Evolutionary conservation across 305 asterid species (phyloP), one percentile per base, ranked within the genome.

Genomic region (Solanum hybrid): DNA sequence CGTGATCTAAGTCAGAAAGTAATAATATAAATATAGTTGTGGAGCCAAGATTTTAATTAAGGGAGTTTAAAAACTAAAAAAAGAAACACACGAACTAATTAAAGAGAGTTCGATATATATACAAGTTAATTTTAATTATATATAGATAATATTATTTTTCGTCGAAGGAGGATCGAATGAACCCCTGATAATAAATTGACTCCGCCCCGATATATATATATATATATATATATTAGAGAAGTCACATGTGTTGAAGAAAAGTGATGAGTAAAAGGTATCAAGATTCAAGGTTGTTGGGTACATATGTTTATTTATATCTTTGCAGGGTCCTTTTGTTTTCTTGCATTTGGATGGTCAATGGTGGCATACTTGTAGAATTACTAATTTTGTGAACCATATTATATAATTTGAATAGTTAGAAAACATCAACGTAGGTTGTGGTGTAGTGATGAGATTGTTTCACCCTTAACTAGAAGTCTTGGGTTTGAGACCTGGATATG

Each of bases 241-340:
- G 87, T 84, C 87, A 84, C 87, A 84, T 84, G 87, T 46, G 31
- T 51, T 84, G 40, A 56, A 27, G 29, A 84, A 46, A 84, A 46
- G 73, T 29, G 29, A 84, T 84, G 29, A 17, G 27, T 20, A 51
- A 84, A 56, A 51, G 40, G 73, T 84, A 20, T 84, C 87, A 51
- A 84, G 29, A 84, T 84, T 84, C 87, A 84, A 84, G 87, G 20
- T 51, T 84, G 87, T 84, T 84, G 29, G 75, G 75, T 84, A 46
- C 34, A 17, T 51, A 51, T 84, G 87, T 82, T 82, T 51, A n/a
- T 79, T 79, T 79, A 79, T 79, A 79, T 46, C 8, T 10, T 46
- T 42, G 10, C 7, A 46, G 5, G 3, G 6, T 84, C 20, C 11
- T 29, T 84, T 51, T 51, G 87, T 51, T 84, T 84, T 84, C 29